A percentile compares a stretch with the other conserved stretches of the same genome.
These are phyloP conservation scores for Escallonia herrerae DNA, from an alignment of 129 eudicot species.

Conservation along the genomic window DNA sequence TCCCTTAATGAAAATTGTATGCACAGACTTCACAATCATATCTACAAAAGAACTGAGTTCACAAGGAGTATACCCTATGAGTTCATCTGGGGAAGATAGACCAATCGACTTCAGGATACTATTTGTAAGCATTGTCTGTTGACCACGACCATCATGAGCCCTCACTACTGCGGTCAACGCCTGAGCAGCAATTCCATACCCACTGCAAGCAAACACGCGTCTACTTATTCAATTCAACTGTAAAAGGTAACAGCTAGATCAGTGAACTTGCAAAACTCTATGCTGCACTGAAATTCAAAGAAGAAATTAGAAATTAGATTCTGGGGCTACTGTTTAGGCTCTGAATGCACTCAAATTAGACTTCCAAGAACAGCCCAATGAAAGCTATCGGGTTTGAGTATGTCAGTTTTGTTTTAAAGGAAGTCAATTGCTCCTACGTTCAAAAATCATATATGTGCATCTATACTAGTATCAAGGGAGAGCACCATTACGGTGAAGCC, in stretches of 20 bases:
- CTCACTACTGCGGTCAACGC: constrained; percentile 70
- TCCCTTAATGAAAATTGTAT: not conserved
- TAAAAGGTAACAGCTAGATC: not conserved
- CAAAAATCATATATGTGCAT: too few relatives aligned
- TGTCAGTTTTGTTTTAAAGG: too few relatives aligned
- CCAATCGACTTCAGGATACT: constrained; percentile 36
- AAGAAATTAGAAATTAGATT: too few relatives aligned
- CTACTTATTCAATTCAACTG: constrained; percentile 4
- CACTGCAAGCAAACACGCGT: constrained; percentile 38
- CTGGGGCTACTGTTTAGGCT: too few relatives aligned
- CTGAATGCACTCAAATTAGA: too few relatives aligned
- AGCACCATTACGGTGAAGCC: too few relatives aligned
- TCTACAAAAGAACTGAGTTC: not conserved
- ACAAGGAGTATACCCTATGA: constrained; percentile 61
- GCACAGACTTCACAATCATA: not conserved
- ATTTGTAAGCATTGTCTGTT: constrained; percentile 62
- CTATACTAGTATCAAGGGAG: too few relatives aligned
- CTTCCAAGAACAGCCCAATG: too few relatives aligned
- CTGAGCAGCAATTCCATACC: constrained; percentile 80
- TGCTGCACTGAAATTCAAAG: too few relatives aligned
- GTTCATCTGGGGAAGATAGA: constrained; percentile 76
- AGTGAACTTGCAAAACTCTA: not conserved
- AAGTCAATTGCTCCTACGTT: too few relatives aligned
- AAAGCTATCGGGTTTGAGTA: too few relatives aligned
- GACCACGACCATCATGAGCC: constrained; percentile 94